Conservation (phyloP, 192 early-diverging fungal species). For the Coemansia sp. region DNA sequence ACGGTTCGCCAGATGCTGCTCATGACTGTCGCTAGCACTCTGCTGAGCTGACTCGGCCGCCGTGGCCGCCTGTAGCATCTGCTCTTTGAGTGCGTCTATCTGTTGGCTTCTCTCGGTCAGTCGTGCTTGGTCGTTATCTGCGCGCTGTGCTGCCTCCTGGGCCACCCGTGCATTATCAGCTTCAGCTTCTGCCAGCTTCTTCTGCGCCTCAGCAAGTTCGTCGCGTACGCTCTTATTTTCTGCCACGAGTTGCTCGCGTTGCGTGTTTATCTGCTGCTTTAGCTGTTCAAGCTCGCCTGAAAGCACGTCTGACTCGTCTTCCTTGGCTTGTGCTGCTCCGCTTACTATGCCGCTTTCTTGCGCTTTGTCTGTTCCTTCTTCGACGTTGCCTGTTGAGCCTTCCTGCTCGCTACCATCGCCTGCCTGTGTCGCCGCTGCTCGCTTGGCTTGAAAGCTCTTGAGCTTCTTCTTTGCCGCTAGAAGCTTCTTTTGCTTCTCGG, state of each 20-base stretch:
- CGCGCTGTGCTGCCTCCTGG: conserved; percentile 5
- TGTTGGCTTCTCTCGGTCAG: conserved; percentile 5
- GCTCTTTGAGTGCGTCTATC: conserved; percentile 5
- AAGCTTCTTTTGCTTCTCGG: conserved; percentile 51
- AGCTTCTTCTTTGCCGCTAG: conserved; percentile 53
- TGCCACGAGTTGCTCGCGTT: conserved; percentile 38
- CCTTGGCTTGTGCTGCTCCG: conserved; percentile 4
- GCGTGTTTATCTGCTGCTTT: conserved; percentile 35
- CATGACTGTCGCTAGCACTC: background rate
- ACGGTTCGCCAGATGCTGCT: conserved; percentile 10
- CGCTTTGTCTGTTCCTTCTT: background rate
- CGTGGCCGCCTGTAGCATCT: background rate
- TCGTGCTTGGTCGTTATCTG: conserved; percentile 7
- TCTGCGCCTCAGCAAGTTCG: conserved; percentile 20
- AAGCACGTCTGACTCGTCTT: conserved; percentile 34
- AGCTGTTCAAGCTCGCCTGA: conserved; percentile 41
- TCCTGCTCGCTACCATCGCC: background rate
- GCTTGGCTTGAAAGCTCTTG: conserved; percentile 47
- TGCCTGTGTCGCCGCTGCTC: conserved; percentile 25
- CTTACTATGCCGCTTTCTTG: background rate
- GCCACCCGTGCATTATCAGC: background rate
- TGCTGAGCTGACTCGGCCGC: conserved; percentile 1
- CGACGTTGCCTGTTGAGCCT: background rate
- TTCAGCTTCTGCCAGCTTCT: conserved; percentile 4
- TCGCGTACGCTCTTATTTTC: conserved; percentile 31